Conservation (phyloP, 2,329 filamentous ascomycete species). For the Pseudogymnoascus sp. region DNA sequence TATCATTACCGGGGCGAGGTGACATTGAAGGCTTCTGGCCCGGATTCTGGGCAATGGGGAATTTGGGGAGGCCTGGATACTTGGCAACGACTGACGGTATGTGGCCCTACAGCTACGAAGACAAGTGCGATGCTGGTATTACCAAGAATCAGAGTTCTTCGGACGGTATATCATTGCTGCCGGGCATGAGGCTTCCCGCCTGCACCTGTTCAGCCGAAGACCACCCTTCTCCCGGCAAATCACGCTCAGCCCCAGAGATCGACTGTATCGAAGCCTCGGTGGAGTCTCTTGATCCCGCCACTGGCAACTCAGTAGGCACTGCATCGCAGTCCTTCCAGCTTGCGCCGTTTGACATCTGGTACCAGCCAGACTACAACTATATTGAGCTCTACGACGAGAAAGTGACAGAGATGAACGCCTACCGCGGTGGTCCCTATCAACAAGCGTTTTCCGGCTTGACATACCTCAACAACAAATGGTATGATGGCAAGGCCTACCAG, state of each 20-base stretch:
- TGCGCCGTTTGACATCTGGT: constrained; percentile 63
- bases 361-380: constrained; percentile 56
- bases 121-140: constrained; percentile 60
- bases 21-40: constrained; percentile 65
- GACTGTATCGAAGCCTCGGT: constrained; percentile 62
- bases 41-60: constrained; percentile 69
- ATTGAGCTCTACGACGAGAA: constrained; percentile 54
- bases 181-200: constrained; percentile 60
- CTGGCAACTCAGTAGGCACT: constrained; percentile 45
- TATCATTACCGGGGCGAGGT: constrained; percentile 58
- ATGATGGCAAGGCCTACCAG: constrained; percentile 54
- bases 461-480: constrained; percentile 57
- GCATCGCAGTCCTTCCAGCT: constrained; percentile 60
- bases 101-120: constrained; percentile 66
- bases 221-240: constrained; percentile 56
- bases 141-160: constrained; percentile 61
- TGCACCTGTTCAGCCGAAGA: constrained; percentile 57
- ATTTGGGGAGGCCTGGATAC: constrained; percentile 60
- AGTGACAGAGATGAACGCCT: constrained; percentile 49
- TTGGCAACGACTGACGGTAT: constrained; percentile 61
- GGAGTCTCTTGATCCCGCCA: constrained; percentile 30
- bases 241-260: constrained; percentile 61
- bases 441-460: constrained; percentile 54
- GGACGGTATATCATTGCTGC: constrained; percentile 57
- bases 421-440: constrained; percentile 53